Percentiles rank a stretch among this genome's conserved stretches.
Conservation (phyloP, 129 eudicot species). For the Silybum marianum region DNA sequence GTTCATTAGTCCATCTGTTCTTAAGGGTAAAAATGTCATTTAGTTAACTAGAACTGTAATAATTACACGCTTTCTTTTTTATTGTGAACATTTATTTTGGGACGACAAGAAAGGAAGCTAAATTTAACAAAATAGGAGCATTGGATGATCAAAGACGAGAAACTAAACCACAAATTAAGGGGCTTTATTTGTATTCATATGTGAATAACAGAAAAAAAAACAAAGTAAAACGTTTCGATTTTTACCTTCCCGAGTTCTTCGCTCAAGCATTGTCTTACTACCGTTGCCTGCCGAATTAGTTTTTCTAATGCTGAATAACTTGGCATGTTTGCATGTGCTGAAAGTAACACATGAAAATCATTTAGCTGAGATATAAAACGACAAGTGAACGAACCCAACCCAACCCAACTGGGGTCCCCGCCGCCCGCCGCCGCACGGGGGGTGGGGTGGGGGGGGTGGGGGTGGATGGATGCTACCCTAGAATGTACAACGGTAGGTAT, state of each 20-base stretch:
- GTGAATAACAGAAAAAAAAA: not conserved
- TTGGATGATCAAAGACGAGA: not conserved
- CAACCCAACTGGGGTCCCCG: too few species aligned
- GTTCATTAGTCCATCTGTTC: not conserved
- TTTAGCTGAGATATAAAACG: too few species aligned
- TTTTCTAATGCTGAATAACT: constrained; percentile 80
- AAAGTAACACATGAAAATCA: constrained; percentile 16
- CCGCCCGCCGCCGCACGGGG: too few species aligned
- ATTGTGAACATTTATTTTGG: not conserved
- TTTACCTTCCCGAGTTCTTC: constrained; percentile 83
- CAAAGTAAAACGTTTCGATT: not conserved
- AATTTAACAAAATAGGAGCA: not conserved
- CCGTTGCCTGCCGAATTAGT: constrained; percentile 83
- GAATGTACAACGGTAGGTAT: too few species aligned
- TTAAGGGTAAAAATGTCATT: not conserved
- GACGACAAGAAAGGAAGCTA: too few species aligned
- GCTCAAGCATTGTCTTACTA: constrained; percentile 71
- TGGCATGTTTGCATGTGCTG: constrained; percentile 62
- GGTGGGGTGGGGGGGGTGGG: too few species aligned
- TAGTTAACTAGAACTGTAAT: not conserved
- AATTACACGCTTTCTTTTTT: not conserved
- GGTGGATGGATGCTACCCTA: too few species aligned
- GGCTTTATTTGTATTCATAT: not conserved
- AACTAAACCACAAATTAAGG: not conserved
- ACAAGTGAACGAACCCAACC: too few species aligned